Conservation (phyloP, 1,284 basidiomycete genomes). For the Tilletia horrida region DNA sequence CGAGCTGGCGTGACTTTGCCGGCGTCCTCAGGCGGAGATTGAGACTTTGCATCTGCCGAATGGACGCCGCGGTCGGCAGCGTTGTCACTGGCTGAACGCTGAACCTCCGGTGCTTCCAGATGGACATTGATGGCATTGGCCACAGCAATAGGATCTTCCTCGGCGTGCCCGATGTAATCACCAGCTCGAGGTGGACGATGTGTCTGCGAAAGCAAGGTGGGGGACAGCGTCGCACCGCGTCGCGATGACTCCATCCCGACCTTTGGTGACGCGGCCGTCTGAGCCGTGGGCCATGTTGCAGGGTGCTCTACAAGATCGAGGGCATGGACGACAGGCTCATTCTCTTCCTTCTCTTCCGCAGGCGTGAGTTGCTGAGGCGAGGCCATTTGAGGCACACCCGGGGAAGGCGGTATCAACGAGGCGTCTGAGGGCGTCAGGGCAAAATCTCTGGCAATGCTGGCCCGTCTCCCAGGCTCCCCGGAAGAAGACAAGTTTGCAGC, state of each 20-base stretch:
- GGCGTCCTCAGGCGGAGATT: too few relatives aligned
- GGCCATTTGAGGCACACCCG: not conserved
- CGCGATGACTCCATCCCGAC: not conserved
- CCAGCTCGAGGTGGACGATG: not conserved
- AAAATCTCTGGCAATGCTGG: too few relatives aligned
- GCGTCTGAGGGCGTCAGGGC: not conserved
- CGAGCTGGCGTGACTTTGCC: too few relatives aligned
- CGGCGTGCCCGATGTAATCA: too few relatives aligned
- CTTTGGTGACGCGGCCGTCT: not conserved
- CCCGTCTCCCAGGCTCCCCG: too few relatives aligned
- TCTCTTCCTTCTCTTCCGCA: not conserved
- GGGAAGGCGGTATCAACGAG: not conserved
- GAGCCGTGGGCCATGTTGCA: not conserved
- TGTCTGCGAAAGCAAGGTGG: not conserved
- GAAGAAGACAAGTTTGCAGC: too few relatives aligned
- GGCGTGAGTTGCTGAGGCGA: slow-evolving; percentile 18
- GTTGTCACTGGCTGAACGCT: not conserved
- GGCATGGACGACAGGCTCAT: not conserved
- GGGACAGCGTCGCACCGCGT: slow-evolving; percentile 5
- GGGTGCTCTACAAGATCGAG: not conserved
- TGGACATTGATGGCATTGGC: not conserved
- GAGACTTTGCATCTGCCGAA: too few relatives aligned
- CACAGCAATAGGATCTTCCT: not conserved
- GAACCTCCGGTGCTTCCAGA: not conserved
- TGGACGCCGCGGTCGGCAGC: too few relatives aligned